Evolutionary conservation across 2,329 filamentous ascomycete genomes (phyloP), one percentile per base, ranked within the genome.

Genomic region (Penicillium sp.): DNA sequence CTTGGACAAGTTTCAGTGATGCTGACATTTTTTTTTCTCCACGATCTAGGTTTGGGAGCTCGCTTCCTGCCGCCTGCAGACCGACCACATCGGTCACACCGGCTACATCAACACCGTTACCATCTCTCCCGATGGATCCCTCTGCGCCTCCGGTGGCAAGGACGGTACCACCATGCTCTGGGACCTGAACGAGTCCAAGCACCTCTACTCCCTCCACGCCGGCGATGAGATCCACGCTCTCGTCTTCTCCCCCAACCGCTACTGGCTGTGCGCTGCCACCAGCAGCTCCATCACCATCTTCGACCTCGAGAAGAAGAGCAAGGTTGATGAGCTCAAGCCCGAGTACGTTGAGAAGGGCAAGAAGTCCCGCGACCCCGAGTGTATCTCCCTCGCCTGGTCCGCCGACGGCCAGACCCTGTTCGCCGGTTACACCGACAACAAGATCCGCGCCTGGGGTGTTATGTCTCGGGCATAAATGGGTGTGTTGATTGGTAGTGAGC

Each of bases 251-350:
- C 95, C 95, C 80, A 99, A 99, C 92, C 91, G 95, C 83, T 99
- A 99, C 92, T 99, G 95, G 95, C 90, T 99, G 75, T 99, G 95
- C 89, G 95, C 95, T 80, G 95, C 95, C 81, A 99, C 95, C 70
- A 88, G 92, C 80, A 92, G 88, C 85, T 93, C 89, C 88, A 98
- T 99, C 89, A 97, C 97, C 89, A 98, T 99, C 88, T 99, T 99
- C 86, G 95, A 99, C 80, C 89, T 99, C 75, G 95, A 99, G 92
- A 99, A 99, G 93, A 99, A 99, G 93, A 96, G 90, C 91, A 98
- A 97, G 91, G 94, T 98, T 80, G 94, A 98, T 78, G 95, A 98
- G 89, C 90, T 99, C 83, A 97, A 96, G 91, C 94, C 94, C 74
- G 95, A 99, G 83, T 96, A 95, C 87, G 87, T 93, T 79, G 88